phyloP scores from a whole-genome alignment of 2,329 filamentous ascomycete species.

The Aureobasidium namibiae region DNA sequence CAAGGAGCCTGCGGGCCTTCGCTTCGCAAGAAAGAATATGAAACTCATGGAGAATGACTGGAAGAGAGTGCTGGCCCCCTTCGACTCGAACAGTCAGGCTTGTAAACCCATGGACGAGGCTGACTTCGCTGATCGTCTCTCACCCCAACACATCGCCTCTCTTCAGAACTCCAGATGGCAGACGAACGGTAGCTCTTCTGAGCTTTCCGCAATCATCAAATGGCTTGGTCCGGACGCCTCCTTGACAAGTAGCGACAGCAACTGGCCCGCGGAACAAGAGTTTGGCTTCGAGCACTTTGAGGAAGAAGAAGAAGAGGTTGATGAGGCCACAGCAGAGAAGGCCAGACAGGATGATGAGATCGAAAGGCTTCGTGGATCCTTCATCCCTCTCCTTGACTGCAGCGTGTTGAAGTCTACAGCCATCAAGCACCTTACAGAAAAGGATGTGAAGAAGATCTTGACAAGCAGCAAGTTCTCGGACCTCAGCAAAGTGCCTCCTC shows the following conservation, averaged over 20 bases:
- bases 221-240: not conserved
- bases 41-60: not conserved
- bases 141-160: not conserved
- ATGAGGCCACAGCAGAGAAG: constrained; percentile 52
- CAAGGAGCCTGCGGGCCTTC: not conserved
- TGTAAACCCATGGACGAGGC: not conserved
- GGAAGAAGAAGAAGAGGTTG: constrained; percentile 51
- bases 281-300: constrained; percentile 48
- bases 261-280: constrained; percentile 21
- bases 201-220: not conserved
- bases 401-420: not conserved
- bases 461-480: constrained; percentile 31
- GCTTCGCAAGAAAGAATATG: not conserved
- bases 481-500: constrained; percentile 51
- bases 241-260: not conserved
- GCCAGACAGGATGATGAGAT: constrained; percentile 43
- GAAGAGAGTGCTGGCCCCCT: not conserved
- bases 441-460: not conserved
- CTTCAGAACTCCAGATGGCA: not conserved
- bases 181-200: not conserved
- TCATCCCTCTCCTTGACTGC: not conserved
- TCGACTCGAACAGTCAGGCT: not conserved
- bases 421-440: not conserved
- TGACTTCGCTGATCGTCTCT: not conserved
- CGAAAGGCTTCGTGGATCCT: constrained; percentile 42